A percentile compares a stretch with the other conserved stretches of the same genome.
Conservation (phyloP, 2,329 filamentous ascomycete genomes). For the Rhynchosporium graminicola region DNA sequence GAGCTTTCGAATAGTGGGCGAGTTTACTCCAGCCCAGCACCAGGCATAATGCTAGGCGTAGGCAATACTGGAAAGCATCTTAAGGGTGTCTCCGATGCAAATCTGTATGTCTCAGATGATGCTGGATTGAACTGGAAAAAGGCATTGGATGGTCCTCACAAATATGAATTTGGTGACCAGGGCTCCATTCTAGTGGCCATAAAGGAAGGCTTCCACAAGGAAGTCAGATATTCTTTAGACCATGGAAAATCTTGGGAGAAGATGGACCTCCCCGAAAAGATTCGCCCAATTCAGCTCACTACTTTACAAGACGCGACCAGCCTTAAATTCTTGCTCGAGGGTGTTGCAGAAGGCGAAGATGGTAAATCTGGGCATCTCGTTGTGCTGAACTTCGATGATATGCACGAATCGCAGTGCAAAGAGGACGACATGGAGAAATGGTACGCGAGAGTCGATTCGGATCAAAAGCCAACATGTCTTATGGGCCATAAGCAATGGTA, state of each 20-base stretch:
- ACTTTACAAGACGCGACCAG: conserved; percentile 93
- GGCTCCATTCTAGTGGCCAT: conserved; percentile 87
- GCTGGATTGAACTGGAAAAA: conserved; percentile 83
- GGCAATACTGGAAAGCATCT: conserved; percentile 84
- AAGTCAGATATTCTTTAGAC: conserved; percentile 77
- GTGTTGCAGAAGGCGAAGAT: conserved; percentile 50
- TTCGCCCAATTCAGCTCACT: conserved; percentile 67
- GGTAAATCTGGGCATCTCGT: conserved; percentile 63
- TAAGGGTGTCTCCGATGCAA: conserved; percentile 68
- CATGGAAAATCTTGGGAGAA: conserved; percentile 84
- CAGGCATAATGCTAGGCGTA: conserved; percentile 89
- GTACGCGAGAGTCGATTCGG: conserved; percentile 78
- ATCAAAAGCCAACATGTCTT: conserved; percentile 81
- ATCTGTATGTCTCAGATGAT: conserved; percentile 87
- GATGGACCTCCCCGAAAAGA: conserved; percentile 66
- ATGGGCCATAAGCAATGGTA: conserved; percentile 96
- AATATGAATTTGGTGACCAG: conserved; percentile 94
- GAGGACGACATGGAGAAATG: conserved; percentile 86
- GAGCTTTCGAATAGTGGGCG: conserved; percentile 78
- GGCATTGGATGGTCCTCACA: conserved; percentile 78
- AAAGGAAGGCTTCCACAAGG: conserved; percentile 64
- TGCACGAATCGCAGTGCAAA: conserved; percentile 79
- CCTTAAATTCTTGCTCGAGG: conserved; percentile 83
- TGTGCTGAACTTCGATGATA: conserved; percentile 77
- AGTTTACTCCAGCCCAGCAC: conserved; percentile 90